phyloP scores from a whole-genome alignment of 1,139 yeast genomes.

The Candida sojae region DNA sequence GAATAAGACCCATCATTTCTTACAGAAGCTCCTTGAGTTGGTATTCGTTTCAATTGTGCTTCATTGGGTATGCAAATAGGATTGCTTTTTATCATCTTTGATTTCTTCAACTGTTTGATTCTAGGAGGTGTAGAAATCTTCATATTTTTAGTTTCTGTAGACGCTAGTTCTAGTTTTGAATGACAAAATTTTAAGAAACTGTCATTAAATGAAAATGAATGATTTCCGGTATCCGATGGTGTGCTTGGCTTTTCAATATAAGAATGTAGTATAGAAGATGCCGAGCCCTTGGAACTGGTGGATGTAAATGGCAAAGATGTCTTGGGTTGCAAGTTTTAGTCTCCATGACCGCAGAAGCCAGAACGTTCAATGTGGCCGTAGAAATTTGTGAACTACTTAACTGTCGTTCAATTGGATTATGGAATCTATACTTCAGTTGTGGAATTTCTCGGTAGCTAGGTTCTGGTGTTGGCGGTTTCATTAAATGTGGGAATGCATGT shows the following conservation, averaged over 20 bases:
- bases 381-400: conserved; percentile 18
- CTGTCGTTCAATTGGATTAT: conserved; percentile 37
- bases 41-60: conserved; percentile 28
- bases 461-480: conserved; percentile 17
- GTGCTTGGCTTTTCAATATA: conserved; percentile 6
- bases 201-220: conserved; percentile 4
- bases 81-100: conserved; percentile 15
- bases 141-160: background rate
- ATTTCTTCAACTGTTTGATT: conserved; percentile 19
- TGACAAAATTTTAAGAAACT: conserved; percentile 1
- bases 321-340: background rate
- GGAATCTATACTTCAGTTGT: conserved; percentile 24
- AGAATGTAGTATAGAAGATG: conserved; percentile 4
- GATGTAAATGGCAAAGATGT: conserved; percentile 1
- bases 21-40: conserved; percentile 23
- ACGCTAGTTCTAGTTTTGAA: background rate
- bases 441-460: background rate
- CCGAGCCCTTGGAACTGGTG: conserved; percentile 1
- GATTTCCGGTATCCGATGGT: conserved; percentile 1
- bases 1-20: conserved; percentile 41
- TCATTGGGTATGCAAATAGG: conserved; percentile 24
- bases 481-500: conserved; percentile 33
- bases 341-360: conserved; percentile 2
- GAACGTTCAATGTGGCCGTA: conserved; percentile 30
- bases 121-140: conserved; percentile 19